Evolutionary conservation across 2,329 filamentous ascomycete genomes (phyloP), one percentile per base, ranked within the genome.

Genomic region (Talaromyces marneffei): DNA sequence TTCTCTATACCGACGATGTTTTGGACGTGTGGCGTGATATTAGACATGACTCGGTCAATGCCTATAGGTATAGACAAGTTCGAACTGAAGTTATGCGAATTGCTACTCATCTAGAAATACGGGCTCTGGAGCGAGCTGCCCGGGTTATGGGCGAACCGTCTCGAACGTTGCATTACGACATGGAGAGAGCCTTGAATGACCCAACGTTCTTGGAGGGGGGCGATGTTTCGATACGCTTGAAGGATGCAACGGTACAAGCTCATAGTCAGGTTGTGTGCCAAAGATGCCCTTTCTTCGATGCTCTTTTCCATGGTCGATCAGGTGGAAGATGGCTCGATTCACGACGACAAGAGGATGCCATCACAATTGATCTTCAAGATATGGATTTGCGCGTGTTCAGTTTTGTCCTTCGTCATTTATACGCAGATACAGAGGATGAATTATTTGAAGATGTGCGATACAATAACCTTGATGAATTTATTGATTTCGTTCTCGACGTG

Each of bases 211-310:
- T 94, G 65, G 85, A 88, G 6, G 88, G 91, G 69, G 88, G 86
- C 2, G 92, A 99, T 73, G 83, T 91, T 6, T 72, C 93, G 5
- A 78, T 97, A 18, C 87, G 96, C 66, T 81, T 97, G 10, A 89
- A 87, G 23, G 84, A 85, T n/a, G 87, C 87, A 29, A 78, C 82
- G 59, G 77, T 92, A 35, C 78, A 80, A 14, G 87, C 89, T 0
- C 94, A 99, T 69, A 93, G 91, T 65, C 81, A 87, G 4, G 75
- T 97, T 3, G 74, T 97, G 37, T 92, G 91, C 66, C 87, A 88
- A 68, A 83, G 94, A 66, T 97, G 92, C 68, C 92, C 91, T 0
- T 99, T 97, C 80, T 99, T 99, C 66, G 82, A 93, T 65, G 90
- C 89, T 1, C 81, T 99, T 46, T 97, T 97, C 74, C 82, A 90